Base-by-base conservation (phyloP, 73 alveolate genomes). In the Effrenium voratum region DNA sequence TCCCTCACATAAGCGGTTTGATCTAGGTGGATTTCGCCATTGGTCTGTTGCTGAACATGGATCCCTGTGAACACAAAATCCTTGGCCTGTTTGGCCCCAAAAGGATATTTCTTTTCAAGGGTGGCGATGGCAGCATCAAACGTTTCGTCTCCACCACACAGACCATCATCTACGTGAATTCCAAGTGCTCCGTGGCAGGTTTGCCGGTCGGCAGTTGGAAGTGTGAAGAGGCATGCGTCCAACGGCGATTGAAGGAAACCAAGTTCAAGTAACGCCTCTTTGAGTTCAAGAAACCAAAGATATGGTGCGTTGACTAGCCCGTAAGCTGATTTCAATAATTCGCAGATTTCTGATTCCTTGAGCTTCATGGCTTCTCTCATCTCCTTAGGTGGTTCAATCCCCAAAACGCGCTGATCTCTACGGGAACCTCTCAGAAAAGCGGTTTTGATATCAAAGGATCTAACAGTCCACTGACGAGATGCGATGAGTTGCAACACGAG, bases 81-180 rank as follows among this genome's bases (percentile, higher is more conserved):
- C 5, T 28, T 3, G 26, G 5, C 22, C 26, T 72, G 30, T 5
- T 72, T 5, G 49, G 82, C 30, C 5, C 82, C 82, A 72, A 72
- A 72, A 19, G 82, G 50, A 72, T 12, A 72, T 32, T 72, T 72
- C 34, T 5, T n/a, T 34, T 72, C 50, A 22, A 72, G 49, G n/a
- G n/a, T n/a, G n/a, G n/a, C n/a, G n/a, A n/a, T n/a, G n/a, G n/a
- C n/a, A n/a, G n/a, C n/a, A n/a, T n/a, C n/a, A n/a, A n/a, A n/a
- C n/a, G n/a, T n/a, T n/a, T n/a, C n/a, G n/a, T n/a, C n/a, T n/a
- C n/a, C n/a, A n/a, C n/a, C n/a, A n/a, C n/a, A n/a, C n/a, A n/a
- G n/a, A n/a, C 91, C 91, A 26, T 79, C 91, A 34, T 79, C 91
- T 10, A 79, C 91, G 26, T 79, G 91, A 34, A 79, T 46, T 70